These are phyloP conservation scores for Parathielavia hyrcaniae DNA, from an alignment of 495 filamentous ascomycete genomes.

Conservation along the genomic window DNA sequence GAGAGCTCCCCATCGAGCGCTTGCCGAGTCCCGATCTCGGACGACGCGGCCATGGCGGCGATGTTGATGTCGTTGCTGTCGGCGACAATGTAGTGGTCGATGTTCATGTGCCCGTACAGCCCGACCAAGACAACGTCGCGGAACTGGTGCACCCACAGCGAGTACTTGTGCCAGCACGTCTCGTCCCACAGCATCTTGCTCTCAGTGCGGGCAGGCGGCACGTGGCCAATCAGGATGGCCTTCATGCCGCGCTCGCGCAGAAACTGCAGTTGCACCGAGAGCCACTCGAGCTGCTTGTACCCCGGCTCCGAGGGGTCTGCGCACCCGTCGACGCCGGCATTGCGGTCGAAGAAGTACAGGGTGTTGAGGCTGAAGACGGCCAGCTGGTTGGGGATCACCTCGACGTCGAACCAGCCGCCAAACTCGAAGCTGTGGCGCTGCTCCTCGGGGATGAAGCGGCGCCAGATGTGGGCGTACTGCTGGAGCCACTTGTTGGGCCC, in stretches of 20 bases:
- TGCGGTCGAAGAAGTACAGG: conserved; percentile 89
- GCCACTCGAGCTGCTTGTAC: conserved; percentile 93
- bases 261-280: conserved; percentile 82
- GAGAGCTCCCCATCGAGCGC: conserved; percentile 52
- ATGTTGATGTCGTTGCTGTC: conserved; percentile 71
- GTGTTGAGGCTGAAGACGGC: conserved; percentile 95
- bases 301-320: conserved; percentile 69
- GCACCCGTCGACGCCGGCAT: conserved; percentile 89
- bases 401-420: conserved; percentile 89
- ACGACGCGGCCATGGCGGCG: conserved; percentile 40
- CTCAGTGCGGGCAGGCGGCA: conserved; percentile 78
- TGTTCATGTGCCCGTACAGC: conserved; percentile 95
- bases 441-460: conserved; percentile 80
- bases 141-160: conserved; percentile 81
- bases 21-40: conserved; percentile 32
- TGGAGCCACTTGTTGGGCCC: conserved; percentile 83
- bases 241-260: conserved; percentile 83
- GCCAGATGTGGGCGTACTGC: conserved; percentile 68
- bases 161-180: conserved; percentile 97
- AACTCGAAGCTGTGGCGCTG: conserved; percentile 87
- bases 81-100: conserved; percentile 94
- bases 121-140: conserved; percentile 78
- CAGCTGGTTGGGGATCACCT: conserved; percentile 81
- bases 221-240: conserved; percentile 89
- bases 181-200: conserved; percentile 83